These are phyloP conservation scores for Helianthus tuberosus DNA, from an alignment of 129 eudicot species.

Conservation along the genomic window DNA sequence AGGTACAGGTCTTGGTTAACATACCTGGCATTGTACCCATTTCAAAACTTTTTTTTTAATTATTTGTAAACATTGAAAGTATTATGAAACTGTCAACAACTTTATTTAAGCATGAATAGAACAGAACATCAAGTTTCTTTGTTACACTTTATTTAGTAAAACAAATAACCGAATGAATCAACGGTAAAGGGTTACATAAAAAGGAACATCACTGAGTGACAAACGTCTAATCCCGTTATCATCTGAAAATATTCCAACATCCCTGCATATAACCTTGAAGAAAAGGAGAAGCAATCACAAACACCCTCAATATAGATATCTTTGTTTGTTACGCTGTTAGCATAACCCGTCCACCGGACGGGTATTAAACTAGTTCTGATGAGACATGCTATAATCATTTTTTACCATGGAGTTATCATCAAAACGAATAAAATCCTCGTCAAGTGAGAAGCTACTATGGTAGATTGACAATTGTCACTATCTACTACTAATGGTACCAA, in stretches of 20 bases:
- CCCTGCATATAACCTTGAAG: no score
- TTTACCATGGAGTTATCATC: not conserved
- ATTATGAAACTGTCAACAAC: not conserved
- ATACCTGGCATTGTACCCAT: not conserved
- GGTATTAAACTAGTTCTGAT: no score
- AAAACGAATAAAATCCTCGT: not conserved
- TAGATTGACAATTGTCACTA: not conserved
- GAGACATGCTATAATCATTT: not conserved
- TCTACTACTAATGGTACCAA: no score
- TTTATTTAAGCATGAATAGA: slow-evolving; percentile 15
- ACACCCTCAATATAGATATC: no score
- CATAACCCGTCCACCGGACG: no score
- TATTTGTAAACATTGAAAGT: not conserved
- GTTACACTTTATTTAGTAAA: not conserved
- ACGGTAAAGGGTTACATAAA: slow-evolving; percentile 24
- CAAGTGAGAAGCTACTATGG: not conserved
- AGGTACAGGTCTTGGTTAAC: slow-evolving; percentile 47
- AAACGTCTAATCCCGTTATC: slow-evolving; percentile 30
- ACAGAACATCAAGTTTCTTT: not conserved
- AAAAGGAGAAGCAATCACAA: no score
- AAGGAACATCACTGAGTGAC: slow-evolving; percentile 40
- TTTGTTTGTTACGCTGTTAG: no score
- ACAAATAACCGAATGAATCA: slow-evolving; percentile 1
- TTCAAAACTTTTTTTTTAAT: no score
- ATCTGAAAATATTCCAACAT: slow-evolving; percentile 12